Conservation (phyloP, 352 stramenopile species). For the Thalassiosira hispida region DNA sequence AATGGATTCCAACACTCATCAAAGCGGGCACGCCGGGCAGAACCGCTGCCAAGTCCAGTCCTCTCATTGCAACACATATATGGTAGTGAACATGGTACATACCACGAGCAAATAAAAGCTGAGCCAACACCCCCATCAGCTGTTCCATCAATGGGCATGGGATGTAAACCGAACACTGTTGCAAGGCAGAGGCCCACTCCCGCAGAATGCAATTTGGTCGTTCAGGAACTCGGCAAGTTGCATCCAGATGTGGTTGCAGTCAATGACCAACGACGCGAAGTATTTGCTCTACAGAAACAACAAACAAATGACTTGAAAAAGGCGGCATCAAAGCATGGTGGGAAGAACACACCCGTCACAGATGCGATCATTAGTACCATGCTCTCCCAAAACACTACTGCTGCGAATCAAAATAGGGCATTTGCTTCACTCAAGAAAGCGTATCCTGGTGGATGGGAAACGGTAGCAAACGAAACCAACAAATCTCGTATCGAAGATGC, state of each 20-base stretch:
- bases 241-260: conserved; percentile 65
- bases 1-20: neutral
- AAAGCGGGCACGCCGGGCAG: neutral
- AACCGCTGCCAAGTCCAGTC: neutral
- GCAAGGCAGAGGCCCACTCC: conserved; percentile 20
- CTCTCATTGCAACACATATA: neutral
- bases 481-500: conserved; percentile 58
- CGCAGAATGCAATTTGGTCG: conserved; percentile 45
- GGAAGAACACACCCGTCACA: conserved; percentile 51
- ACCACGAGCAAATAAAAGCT: conserved; percentile 1
- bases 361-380: conserved; percentile 81
- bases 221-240: conserved; percentile 54
- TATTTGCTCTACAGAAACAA: conserved; percentile 15
- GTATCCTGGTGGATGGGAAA: conserved; percentile 66
- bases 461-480: conserved; percentile 30
- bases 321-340: conserved; percentile 30
- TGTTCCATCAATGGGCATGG: neutral
- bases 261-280: conserved; percentile 49
- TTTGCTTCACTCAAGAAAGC: conserved; percentile 70
- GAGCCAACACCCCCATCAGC: neutral
- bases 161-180: neutral
- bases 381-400: conserved; percentile 83
- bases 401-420: conserved; percentile 67
- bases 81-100: neutral
- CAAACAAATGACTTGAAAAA: conserved; percentile 19